Percentiles rank a stretch among this genome's conserved stretches.
phyloP scores from a whole-genome alignment of 2,329 filamentous ascomycete genomes.

The Hirsutella thompsonii region DNA sequence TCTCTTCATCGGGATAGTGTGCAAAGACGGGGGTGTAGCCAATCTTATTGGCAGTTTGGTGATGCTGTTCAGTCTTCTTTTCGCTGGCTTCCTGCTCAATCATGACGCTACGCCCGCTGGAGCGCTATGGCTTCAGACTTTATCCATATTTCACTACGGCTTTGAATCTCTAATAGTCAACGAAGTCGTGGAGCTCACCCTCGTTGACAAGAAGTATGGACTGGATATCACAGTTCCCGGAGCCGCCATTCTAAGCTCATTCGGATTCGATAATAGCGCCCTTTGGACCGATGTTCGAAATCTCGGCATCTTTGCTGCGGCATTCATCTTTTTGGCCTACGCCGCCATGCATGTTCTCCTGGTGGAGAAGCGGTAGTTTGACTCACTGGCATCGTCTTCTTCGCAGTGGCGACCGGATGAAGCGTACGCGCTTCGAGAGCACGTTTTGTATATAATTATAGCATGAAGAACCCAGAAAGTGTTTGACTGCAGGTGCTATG shows the following conservation, averaged over 20 bases:
- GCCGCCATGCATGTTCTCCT: conserved; percentile 85
- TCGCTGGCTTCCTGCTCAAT: conserved; percentile 87
- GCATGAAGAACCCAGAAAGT: too few species aligned
- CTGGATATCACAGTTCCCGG: conserved; percentile 94
- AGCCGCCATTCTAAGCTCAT: conserved; percentile 83
- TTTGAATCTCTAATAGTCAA: conserved; percentile 97
- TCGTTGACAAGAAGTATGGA: conserved; percentile 90
- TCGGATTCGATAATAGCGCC: conserved; percentile 82
- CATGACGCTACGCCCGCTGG: conserved; percentile 81
- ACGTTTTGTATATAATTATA: too few species aligned
- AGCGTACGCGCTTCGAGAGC: too few species aligned
- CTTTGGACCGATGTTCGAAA: conserved; percentile 78
- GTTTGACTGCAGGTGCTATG: too few species aligned
- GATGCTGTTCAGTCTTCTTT: conserved; percentile 93
- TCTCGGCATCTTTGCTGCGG: conserved; percentile 66
- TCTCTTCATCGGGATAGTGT: conserved; percentile 90
- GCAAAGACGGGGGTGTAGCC: conserved; percentile 81
- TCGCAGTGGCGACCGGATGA: too few species aligned
- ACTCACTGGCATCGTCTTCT: too few species aligned
- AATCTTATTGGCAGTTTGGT: conserved; percentile 89
- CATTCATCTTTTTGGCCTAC: conserved; percentile 83
- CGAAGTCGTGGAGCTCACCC: conserved; percentile 78
- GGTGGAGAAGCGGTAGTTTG: conserved; percentile 60
- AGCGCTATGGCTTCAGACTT: conserved; percentile 77
- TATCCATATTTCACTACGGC: conserved; percentile 97